These are phyloP conservation scores for Corymbia citriodora DNA, from an alignment of 441 rosid species.

Conservation along the genomic window DNA sequence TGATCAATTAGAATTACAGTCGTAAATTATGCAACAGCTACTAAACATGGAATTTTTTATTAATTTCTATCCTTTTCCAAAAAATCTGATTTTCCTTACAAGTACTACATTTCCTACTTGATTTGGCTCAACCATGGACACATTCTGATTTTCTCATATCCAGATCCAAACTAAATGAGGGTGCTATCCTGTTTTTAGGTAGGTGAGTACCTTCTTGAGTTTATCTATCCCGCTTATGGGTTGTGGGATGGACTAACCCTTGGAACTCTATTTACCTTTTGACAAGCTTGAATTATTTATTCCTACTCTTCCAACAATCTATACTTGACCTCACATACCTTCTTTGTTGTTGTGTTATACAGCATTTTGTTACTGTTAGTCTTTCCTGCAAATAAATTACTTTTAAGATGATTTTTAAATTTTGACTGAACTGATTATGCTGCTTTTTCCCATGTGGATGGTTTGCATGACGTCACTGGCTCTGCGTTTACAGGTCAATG, in stretches of 20 bases:
- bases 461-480: not conserved
- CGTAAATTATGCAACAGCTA: not conserved
- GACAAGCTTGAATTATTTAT: not conserved
- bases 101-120: not conserved
- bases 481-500: slow-evolving; percentile 67
- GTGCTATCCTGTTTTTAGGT: not conserved
- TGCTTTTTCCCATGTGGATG: not conserved
- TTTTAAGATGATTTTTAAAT: not conserved
- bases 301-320: not conserved
- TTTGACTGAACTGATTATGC: not conserved
- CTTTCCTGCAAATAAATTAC: not conserved
- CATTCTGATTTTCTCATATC: not conserved
- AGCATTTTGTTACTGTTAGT: not conserved
- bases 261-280: not conserved
- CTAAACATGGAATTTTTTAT: not conserved
- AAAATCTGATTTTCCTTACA: not conserved
- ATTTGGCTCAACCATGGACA: not conserved
- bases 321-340: not conserved
- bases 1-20: not conserved
- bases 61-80: not conserved
- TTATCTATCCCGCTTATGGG: not conserved
- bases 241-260: not conserved
- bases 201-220: not conserved
- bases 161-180: not conserved
- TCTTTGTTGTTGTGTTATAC: not conserved